A percentile compares a stretch with the other conserved stretches of the same genome.
phyloP scores from a whole-genome alignment of 1,284 basidiomycete genomes.

The Trametes sp. region DNA sequence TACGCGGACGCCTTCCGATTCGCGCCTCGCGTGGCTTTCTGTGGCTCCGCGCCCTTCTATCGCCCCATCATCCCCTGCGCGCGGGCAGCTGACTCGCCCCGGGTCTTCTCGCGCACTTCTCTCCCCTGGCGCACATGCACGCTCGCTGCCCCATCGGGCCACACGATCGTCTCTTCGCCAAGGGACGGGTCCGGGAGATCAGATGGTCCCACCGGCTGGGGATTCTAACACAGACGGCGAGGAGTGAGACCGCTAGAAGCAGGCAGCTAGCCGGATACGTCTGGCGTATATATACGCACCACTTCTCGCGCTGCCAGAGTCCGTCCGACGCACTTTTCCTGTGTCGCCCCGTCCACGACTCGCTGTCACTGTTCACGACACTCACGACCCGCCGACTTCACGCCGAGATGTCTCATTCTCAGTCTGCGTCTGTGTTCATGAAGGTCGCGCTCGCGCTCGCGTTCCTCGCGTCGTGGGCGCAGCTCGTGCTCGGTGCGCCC shows the following conservation, averaged over 20 bases:
- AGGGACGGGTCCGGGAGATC: slow-evolving; percentile 11
- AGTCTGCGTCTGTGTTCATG: slow-evolving; percentile 11
- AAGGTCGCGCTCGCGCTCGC: slow-evolving; percentile 19
- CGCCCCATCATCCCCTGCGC: not conserved
- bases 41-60: slow-evolving; percentile 2
- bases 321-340: not conserved
- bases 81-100: slow-evolving; percentile 10
- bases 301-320: not conserved
- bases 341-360: not conserved
- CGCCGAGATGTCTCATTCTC: slow-evolving; percentile 6
- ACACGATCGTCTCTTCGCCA: not conserved
- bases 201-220: slow-evolving; percentile 2
- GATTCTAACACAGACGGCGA: not conserved
- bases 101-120: not conserved
- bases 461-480: slow-evolving; percentile 19
- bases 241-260: slow-evolving; percentile 19
- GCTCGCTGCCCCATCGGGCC: slow-evolving; percentile 11
- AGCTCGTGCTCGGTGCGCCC: slow-evolving; percentile 23
- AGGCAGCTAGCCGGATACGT: slow-evolving; percentile 13
- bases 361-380: slow-evolving; percentile 4
- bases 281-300: slow-evolving; percentile 4
- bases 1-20: not conserved
- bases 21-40: not conserved
- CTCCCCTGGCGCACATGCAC: slow-evolving; percentile 12
- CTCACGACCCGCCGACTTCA: not conserved